These are phyloP conservation scores for Madurella fahalii DNA, from an alignment of 2,329 filamentous ascomycete species.

Conservation along the genomic window DNA sequence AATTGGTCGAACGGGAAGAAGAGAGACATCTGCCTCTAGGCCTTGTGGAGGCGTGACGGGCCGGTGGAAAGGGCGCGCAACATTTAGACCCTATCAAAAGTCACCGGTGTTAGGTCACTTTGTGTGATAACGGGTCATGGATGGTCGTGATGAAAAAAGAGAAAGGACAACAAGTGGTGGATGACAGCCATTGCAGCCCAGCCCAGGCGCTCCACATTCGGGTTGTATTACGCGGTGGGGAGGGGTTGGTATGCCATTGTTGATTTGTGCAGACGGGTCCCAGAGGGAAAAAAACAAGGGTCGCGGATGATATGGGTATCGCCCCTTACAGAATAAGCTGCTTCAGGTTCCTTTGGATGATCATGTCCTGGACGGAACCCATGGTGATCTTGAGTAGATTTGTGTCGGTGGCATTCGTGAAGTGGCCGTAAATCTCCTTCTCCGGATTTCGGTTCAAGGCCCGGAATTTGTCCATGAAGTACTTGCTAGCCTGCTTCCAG, in stretches of 20 bases:
- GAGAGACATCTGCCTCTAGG: not conserved
- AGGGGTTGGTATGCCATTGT: not conserved
- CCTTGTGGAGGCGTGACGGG: not conserved
- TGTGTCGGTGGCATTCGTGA: conserved; percentile 61
- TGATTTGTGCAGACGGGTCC: not conserved
- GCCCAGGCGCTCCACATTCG: not conserved
- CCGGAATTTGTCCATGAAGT: conserved; percentile 77
- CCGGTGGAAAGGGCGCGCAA: not conserved
- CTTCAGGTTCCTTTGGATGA: conserved; percentile 78
- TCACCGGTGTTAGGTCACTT: not conserved
- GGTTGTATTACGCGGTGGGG: conserved; percentile 6
- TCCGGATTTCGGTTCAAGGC: conserved; percentile 67
- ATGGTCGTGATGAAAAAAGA: not conserved
- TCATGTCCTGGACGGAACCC: conserved; percentile 82
- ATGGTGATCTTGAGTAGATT: conserved; percentile 82
- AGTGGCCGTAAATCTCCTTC: conserved; percentile 61
- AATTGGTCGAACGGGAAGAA: not conserved
- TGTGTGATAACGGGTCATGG: not conserved
- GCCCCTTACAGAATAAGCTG: conserved; percentile 63
- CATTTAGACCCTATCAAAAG: conserved; percentile 2
- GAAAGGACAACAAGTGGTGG: not conserved
- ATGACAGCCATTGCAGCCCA: not conserved
- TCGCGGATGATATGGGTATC: not conserved
- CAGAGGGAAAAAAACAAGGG: not conserved
- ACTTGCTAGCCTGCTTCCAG: conserved; percentile 71